Base-by-base conservation (phyloP, 2,329 filamentous ascomycete genomes). In the Exophiala oligosperma region DNA sequence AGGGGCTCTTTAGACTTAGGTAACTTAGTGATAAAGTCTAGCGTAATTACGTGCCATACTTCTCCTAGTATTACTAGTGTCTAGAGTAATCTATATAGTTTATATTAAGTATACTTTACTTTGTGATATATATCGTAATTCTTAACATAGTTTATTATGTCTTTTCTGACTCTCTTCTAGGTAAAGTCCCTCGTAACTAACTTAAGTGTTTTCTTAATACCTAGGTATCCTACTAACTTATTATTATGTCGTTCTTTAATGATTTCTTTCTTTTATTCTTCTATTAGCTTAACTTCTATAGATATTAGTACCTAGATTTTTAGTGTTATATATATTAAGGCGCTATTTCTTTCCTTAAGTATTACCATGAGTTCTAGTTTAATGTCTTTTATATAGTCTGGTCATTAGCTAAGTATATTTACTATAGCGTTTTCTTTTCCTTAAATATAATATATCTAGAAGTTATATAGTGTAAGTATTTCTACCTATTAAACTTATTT, bases 361-460 rank as follows among this genome's bases (percentile, higher is more conserved):
- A 47, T 28, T 23, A 21, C 44, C 14, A 47, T 47, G 4, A 11
- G 14, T 28, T 47, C 24, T 47, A 28, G 9, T 47, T 47, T 24
- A n/a, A 47, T 47, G 14, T 47, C 11, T 40, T 57, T 41, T 51
- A 35, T 55, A 52, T 65, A 62, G 52, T 58, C 50, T 29, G 41
- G 44, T 54, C 49, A 17, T 56, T 29, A 47, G 40, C 55, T 61
- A 52, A 60, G 40, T 44, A 3, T 44, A 44, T 44, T 44, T 11
- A 17, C 29, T 32, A 59, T 56, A 57, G 38, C 40, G 14, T 64
- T 57, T 38, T 63, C 47, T 40, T 35, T 54, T 23, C 49, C 24
- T 58, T 52, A 47, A 53, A 55, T 43, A 52, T 61, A 59, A 37
- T 57, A 54, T 21, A 59, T 61, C 28, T 57, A 46, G 46, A 60